phyloP scores from a whole-genome alignment of 192 early-diverging fungal species.

The Linnemannia elongata region DNA sequence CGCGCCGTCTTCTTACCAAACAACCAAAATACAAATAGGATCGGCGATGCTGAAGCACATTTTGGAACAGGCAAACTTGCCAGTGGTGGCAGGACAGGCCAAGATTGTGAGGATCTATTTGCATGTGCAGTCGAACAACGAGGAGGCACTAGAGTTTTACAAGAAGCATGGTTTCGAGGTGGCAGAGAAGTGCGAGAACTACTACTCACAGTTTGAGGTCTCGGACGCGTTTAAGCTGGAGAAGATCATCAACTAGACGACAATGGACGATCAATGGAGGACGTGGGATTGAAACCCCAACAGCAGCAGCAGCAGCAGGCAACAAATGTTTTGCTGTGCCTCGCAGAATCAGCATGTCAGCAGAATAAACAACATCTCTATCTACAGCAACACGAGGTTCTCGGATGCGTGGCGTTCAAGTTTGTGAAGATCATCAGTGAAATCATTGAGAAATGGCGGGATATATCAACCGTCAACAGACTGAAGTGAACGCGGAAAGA shows the following conservation, averaged over 20 bases:
- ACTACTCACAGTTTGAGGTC: conserved; percentile 89
- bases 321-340: too few species aligned
- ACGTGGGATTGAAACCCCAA: too few species aligned
- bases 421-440: too few species aligned
- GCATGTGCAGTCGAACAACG: conserved; percentile 90
- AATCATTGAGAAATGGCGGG: too few species aligned
- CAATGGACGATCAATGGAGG: too few species aligned
- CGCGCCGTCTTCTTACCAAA: not conserved
- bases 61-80: conserved; percentile 56
- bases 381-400: too few species aligned
- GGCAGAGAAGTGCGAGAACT: conserved; percentile 69
- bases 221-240: conserved; percentile 81
- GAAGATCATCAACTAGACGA: conserved; percentile 35
- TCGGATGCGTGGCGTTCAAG: too few species aligned
- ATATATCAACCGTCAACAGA: too few species aligned
- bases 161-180: conserved; percentile 81
- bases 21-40: conserved; percentile 51
- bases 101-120: conserved; percentile 73
- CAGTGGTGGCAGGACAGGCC: conserved; percentile 54
- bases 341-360: too few species aligned
- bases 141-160: conserved; percentile 88
- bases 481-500: too few species aligned
- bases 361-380: too few species aligned
- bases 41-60: conserved; percentile 73
- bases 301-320: too few species aligned